Percentiles rank a stretch among this genome's conserved stretches.
These are phyloP conservation scores for Botrytis elliptica DNA, from an alignment of 2,329 filamentous ascomycete genomes.

Conservation along the genomic window DNA sequence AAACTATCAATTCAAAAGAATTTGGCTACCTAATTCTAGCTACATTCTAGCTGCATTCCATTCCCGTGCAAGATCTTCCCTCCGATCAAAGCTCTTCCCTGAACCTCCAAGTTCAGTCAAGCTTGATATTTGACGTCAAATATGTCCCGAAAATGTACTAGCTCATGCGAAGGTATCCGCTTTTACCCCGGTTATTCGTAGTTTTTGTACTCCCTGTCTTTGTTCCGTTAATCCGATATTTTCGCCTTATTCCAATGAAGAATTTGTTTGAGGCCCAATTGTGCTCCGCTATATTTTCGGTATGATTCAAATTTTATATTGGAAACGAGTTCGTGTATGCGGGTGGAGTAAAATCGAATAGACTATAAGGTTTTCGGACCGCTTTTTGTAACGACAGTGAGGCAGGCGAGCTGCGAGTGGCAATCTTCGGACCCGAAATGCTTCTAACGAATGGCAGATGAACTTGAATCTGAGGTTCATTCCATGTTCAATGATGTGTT, in stretches of 20 bases:
- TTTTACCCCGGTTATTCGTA: neutral
- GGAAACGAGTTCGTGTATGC: neutral
- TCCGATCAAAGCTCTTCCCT: neutral
- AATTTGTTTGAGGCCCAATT: neutral
- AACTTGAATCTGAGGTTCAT: neutral
- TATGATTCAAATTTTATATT: neutral
- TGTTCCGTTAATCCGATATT: neutral
- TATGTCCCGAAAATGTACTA: neutral
- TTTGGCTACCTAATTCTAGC: neutral
- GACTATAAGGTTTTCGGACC: neutral
- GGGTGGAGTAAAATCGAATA: neutral
- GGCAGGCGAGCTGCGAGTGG: neutral
- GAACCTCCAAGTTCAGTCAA: neutral
- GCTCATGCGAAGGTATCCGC: neutral
- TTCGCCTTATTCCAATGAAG: neutral
- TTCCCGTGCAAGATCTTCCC: neutral
- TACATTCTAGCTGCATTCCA: neutral
- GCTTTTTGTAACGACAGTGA: neutral
- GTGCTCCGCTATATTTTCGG: neutral
- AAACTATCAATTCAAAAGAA: neutral
- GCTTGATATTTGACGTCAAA: conserved; percentile 3
- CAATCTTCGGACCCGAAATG: neutral
- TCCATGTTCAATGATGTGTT: neutral
- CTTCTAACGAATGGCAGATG: neutral
- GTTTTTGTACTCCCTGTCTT: neutral